Conservation (phyloP, 1,139 yeast genomes). For the Taiozyma sp. region DNA sequence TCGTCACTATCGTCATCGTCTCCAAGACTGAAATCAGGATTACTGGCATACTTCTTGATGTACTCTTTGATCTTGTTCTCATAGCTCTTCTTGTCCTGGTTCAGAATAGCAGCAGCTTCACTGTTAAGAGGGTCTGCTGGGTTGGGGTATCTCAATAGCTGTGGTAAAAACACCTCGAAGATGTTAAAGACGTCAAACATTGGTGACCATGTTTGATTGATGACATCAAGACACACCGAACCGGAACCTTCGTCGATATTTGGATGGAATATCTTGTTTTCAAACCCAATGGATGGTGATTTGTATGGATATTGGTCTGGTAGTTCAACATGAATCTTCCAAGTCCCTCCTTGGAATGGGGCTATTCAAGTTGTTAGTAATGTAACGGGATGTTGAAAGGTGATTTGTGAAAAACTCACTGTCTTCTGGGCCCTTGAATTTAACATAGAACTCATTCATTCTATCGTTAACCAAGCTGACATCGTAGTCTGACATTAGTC, state of each 20-base stretch:
- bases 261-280: slow-evolving; percentile 90
- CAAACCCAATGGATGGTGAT: slow-evolving; percentile 93
- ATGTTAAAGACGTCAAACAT: slow-evolving; percentile 91
- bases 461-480: slow-evolving; percentile 83
- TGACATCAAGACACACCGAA: slow-evolving; percentile 92
- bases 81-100: slow-evolving; percentile 66
- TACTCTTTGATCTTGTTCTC: slow-evolving; percentile 67
- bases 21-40: slow-evolving; percentile 40
- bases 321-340: slow-evolving; percentile 90
- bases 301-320: slow-evolving; percentile 96
- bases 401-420: slow-evolving; percentile 43
- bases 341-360: slow-evolving; percentile 85
- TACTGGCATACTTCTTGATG: slow-evolving; percentile 71
- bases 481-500: slow-evolving; percentile 89
- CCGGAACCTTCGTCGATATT: slow-evolving; percentile 90
- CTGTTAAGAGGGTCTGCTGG: slow-evolving; percentile 93
- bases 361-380: slow-evolving; percentile 28
- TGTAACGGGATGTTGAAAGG: not conserved
- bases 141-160: slow-evolving; percentile 85
- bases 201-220: slow-evolving; percentile 98
- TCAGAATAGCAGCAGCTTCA: slow-evolving; percentile 81
- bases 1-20: slow-evolving; percentile 28
- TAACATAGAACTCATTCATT: slow-evolving; percentile 86
- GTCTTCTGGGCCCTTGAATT: slow-evolving; percentile 83
- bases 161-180: slow-evolving; percentile 92